A percentile compares a stretch with the other conserved stretches of the same genome.
Conservation (phyloP, 2,329 filamentous ascomycete species). For the Arthrobotrys sphaeroides region DNA sequence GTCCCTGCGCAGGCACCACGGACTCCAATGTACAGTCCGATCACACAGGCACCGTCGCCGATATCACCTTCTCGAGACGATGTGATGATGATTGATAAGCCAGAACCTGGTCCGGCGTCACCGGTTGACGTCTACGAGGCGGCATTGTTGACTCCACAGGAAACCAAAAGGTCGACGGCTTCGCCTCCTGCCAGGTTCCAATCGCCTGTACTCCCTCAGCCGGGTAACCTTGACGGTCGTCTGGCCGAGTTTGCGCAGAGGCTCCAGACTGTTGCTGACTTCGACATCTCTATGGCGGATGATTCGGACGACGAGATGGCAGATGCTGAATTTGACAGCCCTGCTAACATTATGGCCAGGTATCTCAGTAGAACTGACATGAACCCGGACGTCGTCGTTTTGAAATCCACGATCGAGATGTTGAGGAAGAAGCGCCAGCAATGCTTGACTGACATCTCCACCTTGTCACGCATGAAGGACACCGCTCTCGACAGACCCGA, state of each 20-base stretch:
- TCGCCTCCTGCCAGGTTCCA: slow-evolving; percentile 49
- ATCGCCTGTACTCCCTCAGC: slow-evolving; percentile 38
- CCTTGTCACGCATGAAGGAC: slow-evolving; percentile 29
- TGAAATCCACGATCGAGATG: slow-evolving; percentile 47
- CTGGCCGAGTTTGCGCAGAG: slow-evolving; percentile 33
- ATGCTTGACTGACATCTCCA: slow-evolving; percentile 36
- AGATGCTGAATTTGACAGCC: slow-evolving; percentile 15
- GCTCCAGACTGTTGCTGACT: slow-evolving; percentile 6
- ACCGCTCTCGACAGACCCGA: slow-evolving; percentile 30
- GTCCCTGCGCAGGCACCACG: slow-evolving; percentile 39
- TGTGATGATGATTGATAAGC: slow-evolving; percentile 46
- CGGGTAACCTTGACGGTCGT: slow-evolving; percentile 41
- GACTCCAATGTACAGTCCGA: slow-evolving; percentile 46
- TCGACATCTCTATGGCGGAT: slow-evolving; percentile 24
- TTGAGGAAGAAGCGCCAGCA: slow-evolving; percentile 43
- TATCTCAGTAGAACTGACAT: slow-evolving; percentile 42
- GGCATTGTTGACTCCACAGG: slow-evolving; percentile 48
- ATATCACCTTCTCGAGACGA: slow-evolving; percentile 51
- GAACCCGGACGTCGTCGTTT: slow-evolving; percentile 38
- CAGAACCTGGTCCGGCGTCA: slow-evolving; percentile 10
- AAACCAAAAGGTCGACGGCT: slow-evolving; percentile 51
- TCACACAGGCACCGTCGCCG: slow-evolving; percentile 51
- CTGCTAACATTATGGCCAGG: slow-evolving; percentile 15
- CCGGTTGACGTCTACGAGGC: slow-evolving; percentile 40
- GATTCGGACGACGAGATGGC: slow-evolving; percentile 42